Base-by-base conservation (phyloP, 2,329 filamentous ascomycete species). In the Cyphellophora europaea region DNA sequence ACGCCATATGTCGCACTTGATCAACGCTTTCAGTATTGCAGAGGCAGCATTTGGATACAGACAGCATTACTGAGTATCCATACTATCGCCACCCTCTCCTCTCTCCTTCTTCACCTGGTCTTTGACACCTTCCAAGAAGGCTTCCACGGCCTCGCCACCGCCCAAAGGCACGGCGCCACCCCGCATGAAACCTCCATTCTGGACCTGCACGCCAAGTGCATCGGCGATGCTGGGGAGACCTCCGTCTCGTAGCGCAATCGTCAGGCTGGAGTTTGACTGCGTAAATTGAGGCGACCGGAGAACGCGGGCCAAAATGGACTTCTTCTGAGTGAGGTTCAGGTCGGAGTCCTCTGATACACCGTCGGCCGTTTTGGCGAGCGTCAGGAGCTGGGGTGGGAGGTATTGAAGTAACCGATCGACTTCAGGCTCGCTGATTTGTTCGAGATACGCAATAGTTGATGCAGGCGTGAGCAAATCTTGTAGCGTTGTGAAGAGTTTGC, bases 221-320 rank as follows among this genome's bases (percentile, higher is more conserved):
- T 93, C 87, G 5, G 86, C 82, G 44, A 98, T 82, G 49, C 79
- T 93, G 4, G 89, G 88, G 38, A 98, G 62, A 0, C 89, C 91
- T 10, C 91, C 91, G 49, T 96, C 89, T 38, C 87, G 72, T 36
- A 98, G 66, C 10, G 91, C 91, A 59, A 87, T 77, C 0, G 87
- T 94, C 49, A 98, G 63, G 54, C 82, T 91, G 1, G 77, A 75
- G 25, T 95, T 62, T 47, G 85, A 89, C 58, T 96, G 91, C 41
- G 77, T 75, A 53, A 98, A 87, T 54, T 98, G 91, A 12, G 91
- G 89, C 46, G 84, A 93, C 44, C 84, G 76, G 11, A 96, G 63
- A 5, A 96, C 87, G 53, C 79, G 81, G 56, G 78, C 79, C 28
- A 98, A 61, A 10, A 96, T 72, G 14, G 72, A 68, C 52, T 82